Percentiles rank a stretch among this genome's conserved stretches.
These are phyloP conservation scores for Phoma sp. DNA, from an alignment of 2,329 filamentous ascomycete genomes.

Conservation along the genomic window DNA sequence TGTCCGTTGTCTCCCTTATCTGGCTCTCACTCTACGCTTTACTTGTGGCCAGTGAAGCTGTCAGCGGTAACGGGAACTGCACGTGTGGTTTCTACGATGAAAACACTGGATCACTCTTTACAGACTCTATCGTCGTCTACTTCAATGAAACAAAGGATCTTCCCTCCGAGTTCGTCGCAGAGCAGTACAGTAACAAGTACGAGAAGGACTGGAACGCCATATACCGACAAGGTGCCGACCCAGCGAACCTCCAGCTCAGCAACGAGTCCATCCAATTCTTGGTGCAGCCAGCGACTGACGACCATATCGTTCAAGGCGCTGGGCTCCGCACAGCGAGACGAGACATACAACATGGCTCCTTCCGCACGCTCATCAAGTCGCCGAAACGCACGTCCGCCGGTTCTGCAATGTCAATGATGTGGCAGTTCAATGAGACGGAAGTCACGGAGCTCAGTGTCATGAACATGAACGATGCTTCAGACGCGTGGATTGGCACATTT, in stretches of 20 bases:
- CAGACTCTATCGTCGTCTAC: constrained; percentile 57
- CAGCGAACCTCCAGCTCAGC: constrained; percentile 49
- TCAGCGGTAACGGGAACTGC: constrained; percentile 42
- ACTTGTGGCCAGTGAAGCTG: constrained; percentile 26
- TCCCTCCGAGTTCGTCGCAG: constrained; percentile 47
- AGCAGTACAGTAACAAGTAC: constrained; percentile 52
- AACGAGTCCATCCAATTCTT: constrained; percentile 45
- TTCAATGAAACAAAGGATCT: constrained; percentile 56
- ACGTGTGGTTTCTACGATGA: constrained; percentile 56
- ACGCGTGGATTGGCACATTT: constrained; percentile 51
- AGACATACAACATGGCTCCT: constrained; percentile 58
- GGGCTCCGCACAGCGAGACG: constrained; percentile 52
- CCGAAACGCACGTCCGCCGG: constrained; percentile 46
- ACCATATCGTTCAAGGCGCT: constrained; percentile 54
- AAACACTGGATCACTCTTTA: constrained; percentile 49
- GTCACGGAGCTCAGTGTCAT: constrained; percentile 53
- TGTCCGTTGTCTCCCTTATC: constrained; percentile 14
- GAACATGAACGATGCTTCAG: constrained; percentile 50
- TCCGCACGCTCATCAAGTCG: constrained; percentile 53
- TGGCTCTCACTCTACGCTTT: constrained; percentile 24
- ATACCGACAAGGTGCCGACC: constrained; percentile 53
- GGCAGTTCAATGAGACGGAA: constrained; percentile 55
- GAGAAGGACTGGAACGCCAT: constrained; percentile 57
- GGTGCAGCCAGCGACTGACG: constrained; percentile 38
- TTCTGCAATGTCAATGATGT: constrained; percentile 55